Evolutionary conservation across 2,329 filamentous ascomycete species (phyloP), one percentile per base, ranked within the genome.

Genomic region (Juglanconis oblonga): DNA sequence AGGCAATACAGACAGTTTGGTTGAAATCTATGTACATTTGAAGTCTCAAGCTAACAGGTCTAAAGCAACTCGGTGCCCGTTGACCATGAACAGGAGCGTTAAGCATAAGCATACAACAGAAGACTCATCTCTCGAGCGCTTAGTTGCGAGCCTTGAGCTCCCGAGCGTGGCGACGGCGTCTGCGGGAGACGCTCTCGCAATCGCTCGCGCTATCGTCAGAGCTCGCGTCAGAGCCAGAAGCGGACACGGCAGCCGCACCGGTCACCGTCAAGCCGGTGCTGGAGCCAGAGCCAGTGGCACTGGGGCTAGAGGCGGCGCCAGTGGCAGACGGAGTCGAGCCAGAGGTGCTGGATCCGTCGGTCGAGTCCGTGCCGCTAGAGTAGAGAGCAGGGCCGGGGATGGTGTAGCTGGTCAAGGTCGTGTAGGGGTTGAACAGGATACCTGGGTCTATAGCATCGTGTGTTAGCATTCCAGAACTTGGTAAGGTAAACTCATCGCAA

Each of bases 391-490:
- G 68, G 59, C 68, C 68, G 42, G 68, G 68, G 42, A 70, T 67
- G 35, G 62, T 59, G 65, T 70, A 70, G 36, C 64, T 49, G 55
- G 63, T 59, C 54, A 59, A 49, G 54, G 38, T 52, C 54, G 54
- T 56, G 59, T 65, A 69, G 36, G 66, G 65, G 62, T 68, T 67
- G 65, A 70, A 70, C 36, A 69, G 62, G 52, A 70, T 69, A 42
- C 68, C 68, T 3, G 66, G 10, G 62, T 69, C 67, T 42, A 5
- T 13, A 42, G 13, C 11, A 13, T 13, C 11, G 13, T 42, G 40
- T 42, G 40, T 42, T 14, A 42, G 40, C 40, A 11, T 13, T 42
- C 40, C 11, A 14, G 40, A 11, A 14, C 40, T 42, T 42, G 8
- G 40, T 5, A 13, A 42, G 13, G 40, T 24, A 24, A 24, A 24